Evolutionary conservation across 345 rosid genomes (phyloP), one percentile per base, ranked within the genome.

Genomic region (Eucalyptus cloeziana): DNA sequence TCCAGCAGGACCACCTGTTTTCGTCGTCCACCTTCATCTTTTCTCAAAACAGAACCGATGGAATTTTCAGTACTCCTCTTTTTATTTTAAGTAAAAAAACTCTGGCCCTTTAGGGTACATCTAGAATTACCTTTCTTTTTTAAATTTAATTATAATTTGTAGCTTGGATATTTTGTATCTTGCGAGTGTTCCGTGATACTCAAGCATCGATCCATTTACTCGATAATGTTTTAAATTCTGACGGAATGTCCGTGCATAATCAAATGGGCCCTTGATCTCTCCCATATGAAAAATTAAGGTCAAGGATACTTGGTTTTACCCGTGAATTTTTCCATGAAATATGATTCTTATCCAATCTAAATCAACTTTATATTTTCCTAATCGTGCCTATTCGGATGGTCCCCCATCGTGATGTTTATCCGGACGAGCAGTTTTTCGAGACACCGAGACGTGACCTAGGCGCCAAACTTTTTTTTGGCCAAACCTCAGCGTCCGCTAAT

Each of bases 141-240:
- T 5, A 52, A 52, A 52, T 3, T 52, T 52, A 52, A 52, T 19
- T 52, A 2, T 19, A 27, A 60, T 60, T 60, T 27, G 0, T 12
- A 60, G 16, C 31, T 27, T 8, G 2, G 31, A 10, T 5, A 12
- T 27, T 60, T 60, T 60, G 8, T 25, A 25, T 25, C 31, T 60
- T 2, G 2, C 16, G 4, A 27, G 30, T 25, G 4, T 60, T 60
- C n/a, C 2, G 0, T 25, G 31, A 24, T 56, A 4, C 62, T 24
- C 62, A 56, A 56, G 31, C 16, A 27, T 27, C 4, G 6, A 10
- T 27, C 25, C 54, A 17, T 51, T 7, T 51, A 51, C 54, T 16
- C 16, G 7, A 17, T 17, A 51, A 51, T 51, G 16, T 17, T 51
- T 51, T 51, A 51, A 16, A 51, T 15, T 51, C 6, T 5, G 22